phyloP scores from a whole-genome alignment of 1,284 basidiomycete species.

The Ceratobasidium sp. region DNA sequence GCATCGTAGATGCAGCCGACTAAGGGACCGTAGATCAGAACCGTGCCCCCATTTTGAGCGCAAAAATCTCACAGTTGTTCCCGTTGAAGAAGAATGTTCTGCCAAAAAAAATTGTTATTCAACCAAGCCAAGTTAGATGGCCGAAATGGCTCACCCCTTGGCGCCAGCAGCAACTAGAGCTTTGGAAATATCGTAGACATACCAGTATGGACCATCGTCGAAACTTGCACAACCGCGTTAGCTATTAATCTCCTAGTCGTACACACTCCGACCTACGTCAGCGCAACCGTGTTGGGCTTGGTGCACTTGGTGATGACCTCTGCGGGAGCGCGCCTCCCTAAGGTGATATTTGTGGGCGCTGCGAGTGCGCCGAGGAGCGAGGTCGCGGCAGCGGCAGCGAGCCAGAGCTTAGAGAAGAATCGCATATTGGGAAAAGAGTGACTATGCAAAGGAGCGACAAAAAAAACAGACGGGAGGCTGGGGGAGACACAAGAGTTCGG shows the following conservation, averaged over 20 bases:
- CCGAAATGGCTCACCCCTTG: constrained; percentile 40
- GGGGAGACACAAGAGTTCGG: too few relatives aligned
- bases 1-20: constrained; percentile 47
- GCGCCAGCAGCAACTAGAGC: constrained; percentile 45
- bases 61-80: constrained; percentile 29
- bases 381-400: constrained; percentile 14
- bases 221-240: constrained; percentile 13
- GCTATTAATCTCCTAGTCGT: too few relatives aligned
- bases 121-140: too few relatives aligned
- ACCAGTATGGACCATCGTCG: constrained; percentile 51
- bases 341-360: constrained; percentile 8
- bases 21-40: neutral
- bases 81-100: constrained; percentile 42
- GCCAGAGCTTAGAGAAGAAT: constrained; percentile 38
- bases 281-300: constrained; percentile 24
- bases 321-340: constrained; percentile 19
- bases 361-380: constrained; percentile 33
- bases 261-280: constrained; percentile 6
- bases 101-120: neutral
- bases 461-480: neutral
- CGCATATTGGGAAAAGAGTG: constrained; percentile 40
- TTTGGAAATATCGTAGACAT: constrained; percentile 50
- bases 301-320: constrained; percentile 26
- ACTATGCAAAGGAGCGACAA: constrained; percentile 32
- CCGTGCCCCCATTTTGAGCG: neutral